Base-by-base conservation (phyloP, 2,329 filamentous ascomycete species). In the Dactylellina parvicollis region DNA sequence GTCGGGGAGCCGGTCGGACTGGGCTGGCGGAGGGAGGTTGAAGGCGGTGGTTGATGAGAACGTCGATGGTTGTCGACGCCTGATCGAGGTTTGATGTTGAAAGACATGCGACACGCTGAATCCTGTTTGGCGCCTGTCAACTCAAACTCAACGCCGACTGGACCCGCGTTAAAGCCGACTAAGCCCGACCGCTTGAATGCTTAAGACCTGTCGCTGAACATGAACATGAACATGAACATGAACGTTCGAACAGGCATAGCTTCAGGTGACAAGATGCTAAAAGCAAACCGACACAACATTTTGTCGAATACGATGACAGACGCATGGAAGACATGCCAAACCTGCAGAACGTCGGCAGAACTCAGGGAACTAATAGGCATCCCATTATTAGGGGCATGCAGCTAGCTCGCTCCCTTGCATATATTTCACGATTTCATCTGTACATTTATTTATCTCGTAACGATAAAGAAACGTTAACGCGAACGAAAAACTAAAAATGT, bases 41-140 rank as follows among this genome's bases (percentile, higher is more conserved):
- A 38, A 14, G 34, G 34, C 4, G 12, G 20, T 44, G 18, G 24
- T 20, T 30, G 46, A 30, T 49, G 46, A 38, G 18, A 18, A 54
- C 38, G 26, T 49, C 50, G 61, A 30, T 49, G 47, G 34, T 10
- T 40, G 55, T 42, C n/a, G 55, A 26, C 36, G 46, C 47, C 64
- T 38, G 49, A n/a, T n/a, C n/a, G 12, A 42, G 14, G 34, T 26
- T 34, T 38, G 64, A 70, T 49, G 56, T 49, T 62, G 32, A 56
- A 47, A 70, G 30, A 55, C 40, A 34, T 67, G 62, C 62, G 62
- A 67, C 62, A 67, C 52, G 62, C 62, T 56, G 65, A 50, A 70
- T 70, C 65, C 65, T 70, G 65, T 70, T 70, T 70, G 26, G 56
- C 55, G 34, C 28, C 26, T 30, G 49, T 36, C 42, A 38, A 12